Evolutionary conservation across 2,329 filamentous ascomycete species (phyloP), one percentile per base, ranked within the genome.

Genomic region (Pseudogymnoascus sp.): DNA sequence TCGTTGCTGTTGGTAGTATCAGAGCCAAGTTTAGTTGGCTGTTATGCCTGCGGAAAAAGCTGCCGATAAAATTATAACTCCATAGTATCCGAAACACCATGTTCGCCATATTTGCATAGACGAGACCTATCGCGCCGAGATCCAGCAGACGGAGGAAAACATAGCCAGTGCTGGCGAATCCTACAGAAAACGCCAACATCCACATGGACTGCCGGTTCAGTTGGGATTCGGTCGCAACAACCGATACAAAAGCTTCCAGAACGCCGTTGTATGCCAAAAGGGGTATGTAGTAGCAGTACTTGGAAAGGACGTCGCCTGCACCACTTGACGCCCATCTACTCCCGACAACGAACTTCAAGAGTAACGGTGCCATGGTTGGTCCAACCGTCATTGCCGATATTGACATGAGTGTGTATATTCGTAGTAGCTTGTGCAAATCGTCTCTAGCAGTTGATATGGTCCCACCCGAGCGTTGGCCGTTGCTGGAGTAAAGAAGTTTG

Each of bases 221-320:
- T 66, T 97, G 82, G 3, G 80, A 74, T 65, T 90, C 82, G 0
- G 83, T 87, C 0, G 93, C 92, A 1, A 95, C 90, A 2, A 90
- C 91, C 0, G 92, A 87, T 14, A 97, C 92, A 68, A 99, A 97
- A 0, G 92, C 90, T 75, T 99, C 94, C 1, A 88, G 85, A 20
- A 97, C 84, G 59, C 94, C 94, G 70, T 99, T 99, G 68, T 96
- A 77, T 2, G 93, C 94, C 3, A 97, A 81, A 25, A 97, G 85
- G 0, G 94, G 94, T 63, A 99, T 90, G 76, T 96, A 97, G 74
- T 91, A 92, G 76, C 90, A 92, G 74, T 97, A 99, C 0, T 81
- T 82, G 0, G 87, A 85, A 6, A 99, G 80, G 3, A 94, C 87
- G 7, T 81, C 74, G 5, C 87, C 86, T 0, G 92, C 90, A 43